These are phyloP conservation scores for Aspergillus bombycis DNA, from an alignment of 2,329 filamentous ascomycete species.

Conservation along the genomic window DNA sequence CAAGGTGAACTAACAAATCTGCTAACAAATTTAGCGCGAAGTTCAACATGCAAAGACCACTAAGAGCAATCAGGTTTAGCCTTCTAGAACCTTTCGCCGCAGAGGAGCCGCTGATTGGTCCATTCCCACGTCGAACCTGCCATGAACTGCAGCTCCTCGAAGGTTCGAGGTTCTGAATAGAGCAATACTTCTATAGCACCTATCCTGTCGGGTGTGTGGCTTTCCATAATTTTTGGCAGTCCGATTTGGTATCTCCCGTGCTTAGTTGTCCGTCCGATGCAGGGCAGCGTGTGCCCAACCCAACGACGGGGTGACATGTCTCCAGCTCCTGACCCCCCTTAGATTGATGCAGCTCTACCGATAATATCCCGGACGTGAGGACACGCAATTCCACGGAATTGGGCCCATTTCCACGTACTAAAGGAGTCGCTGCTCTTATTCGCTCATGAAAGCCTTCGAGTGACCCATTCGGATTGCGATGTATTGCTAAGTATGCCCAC, in stretches of 20 bases:
- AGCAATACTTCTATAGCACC: not conserved
- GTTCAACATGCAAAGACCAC: not conserved
- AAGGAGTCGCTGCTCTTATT: not conserved
- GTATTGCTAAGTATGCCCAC: not conserved
- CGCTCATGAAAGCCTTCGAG: not conserved
- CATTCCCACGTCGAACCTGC: not conserved
- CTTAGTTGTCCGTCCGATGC: not conserved
- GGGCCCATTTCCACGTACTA: not conserved
- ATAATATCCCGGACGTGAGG: not conserved
- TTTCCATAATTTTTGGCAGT: not conserved
- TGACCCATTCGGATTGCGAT: not conserved
- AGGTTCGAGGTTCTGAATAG: not conserved
- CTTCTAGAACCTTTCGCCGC: not conserved
- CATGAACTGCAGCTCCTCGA: conserved; percentile 1
- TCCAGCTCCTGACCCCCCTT: not conserved
- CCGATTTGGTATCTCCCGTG: not conserved
- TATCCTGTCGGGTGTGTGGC: not conserved
- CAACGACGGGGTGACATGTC: not conserved
- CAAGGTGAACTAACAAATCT: not conserved
- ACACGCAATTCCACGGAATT: not conserved
- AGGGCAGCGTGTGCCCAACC: conserved; percentile 1
- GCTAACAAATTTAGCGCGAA: conserved; percentile 4
- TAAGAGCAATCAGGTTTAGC: not conserved
- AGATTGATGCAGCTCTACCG: not conserved
- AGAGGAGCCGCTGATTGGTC: not conserved